Percentiles rank a stretch among this genome's conserved stretches.
phyloP scores from a whole-genome alignment of 2,329 filamentous ascomycete genomes.

The Aaosphaeria pasadenensis region DNA sequence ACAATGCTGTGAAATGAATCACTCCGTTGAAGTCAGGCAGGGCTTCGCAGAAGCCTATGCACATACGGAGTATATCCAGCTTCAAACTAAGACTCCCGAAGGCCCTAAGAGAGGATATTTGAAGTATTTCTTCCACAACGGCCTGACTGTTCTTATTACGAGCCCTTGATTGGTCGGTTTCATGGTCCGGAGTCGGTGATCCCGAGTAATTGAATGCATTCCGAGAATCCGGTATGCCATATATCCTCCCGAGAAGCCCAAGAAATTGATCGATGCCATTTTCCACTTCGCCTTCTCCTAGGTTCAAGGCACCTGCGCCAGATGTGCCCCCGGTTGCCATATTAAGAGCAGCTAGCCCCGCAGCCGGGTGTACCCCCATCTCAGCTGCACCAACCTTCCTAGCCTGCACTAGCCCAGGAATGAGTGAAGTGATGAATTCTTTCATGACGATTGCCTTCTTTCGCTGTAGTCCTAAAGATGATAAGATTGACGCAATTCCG shows the following conservation, averaged over 20 bases:
- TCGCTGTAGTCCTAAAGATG: constrained; percentile 72
- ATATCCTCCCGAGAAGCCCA: constrained; percentile 39
- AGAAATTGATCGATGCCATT: constrained; percentile 42
- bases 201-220: constrained; percentile 37
- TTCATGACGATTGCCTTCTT: constrained; percentile 90
- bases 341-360: constrained; percentile 73
- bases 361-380: constrained; percentile 90
- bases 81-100: constrained; percentile 82
- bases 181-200: constrained; percentile 4
- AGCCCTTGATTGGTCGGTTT: constrained; percentile 3
- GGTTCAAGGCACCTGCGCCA: constrained; percentile 71
- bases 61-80: constrained; percentile 81
- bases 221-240: constrained; percentile 39
- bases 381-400: constrained; percentile 93
- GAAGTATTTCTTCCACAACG: constrained; percentile 53
- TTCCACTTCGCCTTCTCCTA: constrained; percentile 35
- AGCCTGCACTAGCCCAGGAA: constrained; percentile 83
- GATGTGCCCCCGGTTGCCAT: constrained; percentile 54
- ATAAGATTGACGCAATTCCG: constrained; percentile 83
- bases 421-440: constrained; percentile 78
- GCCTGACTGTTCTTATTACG: constrained; percentile 28
- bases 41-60: constrained; percentile 90
- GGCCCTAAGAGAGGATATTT: constrained; percentile 48
- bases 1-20: constrained; percentile 79
- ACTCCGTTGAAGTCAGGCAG: constrained; percentile 88